Base-by-base conservation (phyloP, 306 rosid species). In the Dalbergia oliveri region DNA sequence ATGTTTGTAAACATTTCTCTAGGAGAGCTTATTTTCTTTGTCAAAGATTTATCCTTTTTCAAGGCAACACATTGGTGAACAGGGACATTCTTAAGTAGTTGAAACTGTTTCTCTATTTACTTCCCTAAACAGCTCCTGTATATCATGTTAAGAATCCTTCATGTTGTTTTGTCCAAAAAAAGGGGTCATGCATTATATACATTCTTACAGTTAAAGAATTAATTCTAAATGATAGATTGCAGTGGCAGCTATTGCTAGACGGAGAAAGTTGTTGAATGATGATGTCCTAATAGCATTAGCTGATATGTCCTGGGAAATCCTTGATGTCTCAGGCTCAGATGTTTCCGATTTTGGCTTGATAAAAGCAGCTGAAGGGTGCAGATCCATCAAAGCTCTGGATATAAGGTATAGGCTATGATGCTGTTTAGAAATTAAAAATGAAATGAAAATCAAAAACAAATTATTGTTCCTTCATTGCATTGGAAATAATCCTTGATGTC, bases 271-370 rank as follows among this genome's bases (percentile, higher is more conserved):
- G 70, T 85, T 95, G 18, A 84, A 85, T 72, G 98, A 95, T 53
- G 93, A 90, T 72, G 89, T 90, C 69, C 59, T 95, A 49, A 83
- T 93, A 4, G 84, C 98, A 34, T 77, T 95, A 78, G 93, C 90
- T 72, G 98, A 95, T 86, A 54, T 75, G 69, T 88, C 93, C 31
- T 95, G 98, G 99, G 94, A 87, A 67, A 67, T 87, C 78, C 94
- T 95, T 58, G 98, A 95, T 56, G 83, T 95, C 57, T 95, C 99
- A 57, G 87, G 88, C 34, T 95, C 98, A 60, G 98, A 95, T 77
- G 94, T 93, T 82, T 89, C 98, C 5, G 97, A 95, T 84, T 68
- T 69, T 81, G 96, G 97, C 59, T 83, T 95, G 86, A 81, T 41
- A 19, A 86, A 91, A 88, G 92, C 83, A 63, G 88, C 90, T 70